Percentiles rank a stretch among this genome's conserved stretches.
Conservation (phyloP, 106 monocot species). For the Dioscorea zingiberensis region DNA sequence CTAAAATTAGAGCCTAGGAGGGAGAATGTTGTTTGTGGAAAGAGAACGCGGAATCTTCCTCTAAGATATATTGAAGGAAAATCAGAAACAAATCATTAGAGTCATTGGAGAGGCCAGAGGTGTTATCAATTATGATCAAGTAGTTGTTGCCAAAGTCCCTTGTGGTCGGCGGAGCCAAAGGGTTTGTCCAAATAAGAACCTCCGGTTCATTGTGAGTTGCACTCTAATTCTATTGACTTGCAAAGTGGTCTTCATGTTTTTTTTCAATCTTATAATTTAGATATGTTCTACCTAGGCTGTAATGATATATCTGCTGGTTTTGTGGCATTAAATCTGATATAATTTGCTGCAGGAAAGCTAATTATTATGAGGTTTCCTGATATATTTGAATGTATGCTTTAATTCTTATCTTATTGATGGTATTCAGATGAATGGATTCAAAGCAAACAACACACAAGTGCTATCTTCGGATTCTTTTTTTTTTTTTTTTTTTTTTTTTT, state of each 20-base stretch:
- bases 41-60: conserved; percentile 46
- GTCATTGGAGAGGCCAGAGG: not conserved
- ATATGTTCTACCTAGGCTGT: too few species aligned
- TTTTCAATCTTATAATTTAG: too few species aligned
- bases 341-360: too few species aligned
- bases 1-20: not conserved
- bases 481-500: too few species aligned
- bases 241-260: not conserved
- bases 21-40: conserved; percentile 4
- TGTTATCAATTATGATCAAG: not conserved
- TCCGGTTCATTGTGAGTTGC: conserved; percentile 5
- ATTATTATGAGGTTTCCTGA: too few species aligned
- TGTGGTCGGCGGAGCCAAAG: too few species aligned
- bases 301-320: too few species aligned
- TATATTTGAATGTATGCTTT: too few species aligned
- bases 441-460: conserved; percentile 6
- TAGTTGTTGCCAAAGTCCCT: not conserved
- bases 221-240: not conserved
- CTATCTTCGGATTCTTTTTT: not conserved
- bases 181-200: not conserved
- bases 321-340: too few species aligned
- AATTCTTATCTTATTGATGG: too few species aligned
- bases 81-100: conserved; percentile 10
- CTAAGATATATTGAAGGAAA: conserved; percentile 50
- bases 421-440: conserved; percentile 12